Percentiles rank a stretch among this genome's conserved stretches.
phyloP scores from a whole-genome alignment of 1,284 basidiomycete species.

The Papiliotrema nemorosa region DNA sequence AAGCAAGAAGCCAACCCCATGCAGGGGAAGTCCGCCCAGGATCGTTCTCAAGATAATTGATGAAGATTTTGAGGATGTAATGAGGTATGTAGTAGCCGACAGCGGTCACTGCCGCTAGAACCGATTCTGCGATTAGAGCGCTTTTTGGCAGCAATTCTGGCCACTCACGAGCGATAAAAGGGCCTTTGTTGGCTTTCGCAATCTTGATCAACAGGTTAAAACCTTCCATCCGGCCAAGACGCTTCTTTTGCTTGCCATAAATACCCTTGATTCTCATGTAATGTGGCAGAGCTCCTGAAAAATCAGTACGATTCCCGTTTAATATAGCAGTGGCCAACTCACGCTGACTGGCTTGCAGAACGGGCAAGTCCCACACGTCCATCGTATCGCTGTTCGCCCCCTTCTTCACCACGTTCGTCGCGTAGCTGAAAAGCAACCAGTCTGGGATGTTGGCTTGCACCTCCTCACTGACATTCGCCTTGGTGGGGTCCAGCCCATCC shows the following conservation, averaged over 20 bases:
- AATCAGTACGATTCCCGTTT: background rate
- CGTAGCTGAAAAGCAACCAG: slow-evolving; percentile 71
- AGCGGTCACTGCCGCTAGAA: slow-evolving; percentile 62
- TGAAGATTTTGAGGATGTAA: slow-evolving; percentile 66
- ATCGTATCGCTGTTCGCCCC: slow-evolving; percentile 68
- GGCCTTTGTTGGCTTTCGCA: slow-evolving; percentile 40
- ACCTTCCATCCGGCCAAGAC: slow-evolving; percentile 35
- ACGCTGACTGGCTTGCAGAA: slow-evolving; percentile 69
- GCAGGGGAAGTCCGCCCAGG: slow-evolving; percentile 52
- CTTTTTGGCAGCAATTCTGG: slow-evolving; percentile 3
- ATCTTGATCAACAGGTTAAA: slow-evolving; percentile 46
- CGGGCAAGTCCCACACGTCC: slow-evolving; percentile 79
- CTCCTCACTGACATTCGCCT: slow-evolving; percentile 42
- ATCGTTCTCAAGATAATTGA: slow-evolving; percentile 65
- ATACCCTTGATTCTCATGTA: slow-evolving; percentile 33
- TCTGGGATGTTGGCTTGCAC: slow-evolving; percentile 58
- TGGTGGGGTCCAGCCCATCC: slow-evolving; percentile 27
- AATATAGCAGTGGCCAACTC: slow-evolving; percentile 40
- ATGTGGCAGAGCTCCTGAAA: slow-evolving; percentile 32
- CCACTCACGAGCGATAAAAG: slow-evolving; percentile 42
- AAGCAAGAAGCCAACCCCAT: slow-evolving; percentile 52
- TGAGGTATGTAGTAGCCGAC: slow-evolving; percentile 73
- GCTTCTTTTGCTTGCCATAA: slow-evolving; percentile 36
- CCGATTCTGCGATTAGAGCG: slow-evolving; percentile 49
- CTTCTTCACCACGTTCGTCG: slow-evolving; percentile 75